Percentiles rank a stretch among this genome's conserved stretches.
phyloP scores from a whole-genome alignment of 371 early-diverging fungal species.

The Apophysomyces trapeziformis region DNA sequence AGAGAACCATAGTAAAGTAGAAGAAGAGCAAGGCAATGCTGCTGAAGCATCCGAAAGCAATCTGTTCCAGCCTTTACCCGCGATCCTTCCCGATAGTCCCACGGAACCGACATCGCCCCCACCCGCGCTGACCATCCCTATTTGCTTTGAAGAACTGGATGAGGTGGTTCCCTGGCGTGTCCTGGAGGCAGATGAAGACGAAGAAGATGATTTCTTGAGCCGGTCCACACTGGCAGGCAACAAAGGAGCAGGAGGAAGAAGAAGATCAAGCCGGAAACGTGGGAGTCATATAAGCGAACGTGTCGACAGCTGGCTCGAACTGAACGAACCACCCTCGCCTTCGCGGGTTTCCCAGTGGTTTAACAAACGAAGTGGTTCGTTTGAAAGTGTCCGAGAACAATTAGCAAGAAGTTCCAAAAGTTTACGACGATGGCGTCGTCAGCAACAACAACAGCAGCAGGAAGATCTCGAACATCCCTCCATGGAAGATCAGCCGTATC shows the following conservation, averaged over 20 bases:
- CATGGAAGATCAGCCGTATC: background rate
- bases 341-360: constrained; percentile 26
- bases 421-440: constrained; percentile 28
- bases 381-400: constrained; percentile 25
- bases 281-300: constrained; percentile 8
- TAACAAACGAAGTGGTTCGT: constrained; percentile 21
- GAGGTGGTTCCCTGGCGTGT: constrained; percentile 32
- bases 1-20: background rate
- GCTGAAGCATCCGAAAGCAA: background rate
- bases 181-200: constrained; percentile 23
- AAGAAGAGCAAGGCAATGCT: background rate
- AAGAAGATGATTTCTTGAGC: constrained; percentile 7
- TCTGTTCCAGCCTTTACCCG: background rate
- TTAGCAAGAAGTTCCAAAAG: constrained; percentile 24
- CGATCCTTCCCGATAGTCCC: background rate
- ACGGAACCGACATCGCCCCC: background rate
- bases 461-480: constrained; percentile 15
- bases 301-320: constrained; percentile 25
- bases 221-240: background rate
- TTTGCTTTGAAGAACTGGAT: constrained; percentile 21
- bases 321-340: constrained; percentile 21
- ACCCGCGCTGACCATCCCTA: constrained; percentile 7
- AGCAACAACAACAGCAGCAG: constrained; percentile 13
- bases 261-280: background rate
- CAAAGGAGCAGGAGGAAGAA: background rate